These are phyloP conservation scores for Neonectria neomacrospora DNA, from an alignment of 2,329 filamentous ascomycete species.

Conservation along the genomic window DNA sequence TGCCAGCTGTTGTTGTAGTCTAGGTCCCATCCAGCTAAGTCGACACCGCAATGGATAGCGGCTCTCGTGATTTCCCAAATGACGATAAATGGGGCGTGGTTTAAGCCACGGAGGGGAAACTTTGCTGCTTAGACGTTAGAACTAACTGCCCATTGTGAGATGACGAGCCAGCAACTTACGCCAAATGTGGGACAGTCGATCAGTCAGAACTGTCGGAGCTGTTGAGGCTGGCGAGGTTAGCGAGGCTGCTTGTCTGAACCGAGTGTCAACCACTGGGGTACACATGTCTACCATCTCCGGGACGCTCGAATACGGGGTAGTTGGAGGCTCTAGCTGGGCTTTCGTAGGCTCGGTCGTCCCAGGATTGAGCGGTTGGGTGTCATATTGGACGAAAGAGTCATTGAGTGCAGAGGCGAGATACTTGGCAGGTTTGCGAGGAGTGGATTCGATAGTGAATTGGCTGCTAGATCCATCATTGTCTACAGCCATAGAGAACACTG, in stretches of 20 bases:
- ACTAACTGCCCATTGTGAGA: not conserved
- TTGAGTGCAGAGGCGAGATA: conserved; percentile 1
- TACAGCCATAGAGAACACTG: conserved; percentile 49
- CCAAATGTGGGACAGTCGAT: conserved; percentile 52
- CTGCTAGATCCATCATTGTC: conserved; percentile 41
- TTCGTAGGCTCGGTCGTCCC: conserved; percentile 1
- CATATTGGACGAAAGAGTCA: conserved; percentile 32
- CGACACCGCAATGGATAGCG: conserved; percentile 57
- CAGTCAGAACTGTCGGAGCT: conserved; percentile 23
- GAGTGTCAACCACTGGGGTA: not conserved
- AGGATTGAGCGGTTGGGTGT: conserved; percentile 16
- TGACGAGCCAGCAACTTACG: conserved; percentile 48
- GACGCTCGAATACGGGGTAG: conserved; percentile 33
- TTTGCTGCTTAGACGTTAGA: conserved; percentile 45
- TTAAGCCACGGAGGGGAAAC: conserved; percentile 53
- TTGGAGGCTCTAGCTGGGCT: not conserved
- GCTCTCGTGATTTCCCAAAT: conserved; percentile 65
- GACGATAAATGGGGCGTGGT: conserved; percentile 59
- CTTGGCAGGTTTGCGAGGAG: not conserved
- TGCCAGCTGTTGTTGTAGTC: conserved; percentile 54
- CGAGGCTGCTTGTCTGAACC: not conserved
- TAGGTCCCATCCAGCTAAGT: conserved; percentile 50
- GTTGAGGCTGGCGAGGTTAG: not conserved
- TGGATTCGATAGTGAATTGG: conserved; percentile 47
- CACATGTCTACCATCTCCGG: conserved; percentile 33